Conservation (phyloP, 768 basidiomycete species). For the Rhizopogon vulgaris region DNA sequence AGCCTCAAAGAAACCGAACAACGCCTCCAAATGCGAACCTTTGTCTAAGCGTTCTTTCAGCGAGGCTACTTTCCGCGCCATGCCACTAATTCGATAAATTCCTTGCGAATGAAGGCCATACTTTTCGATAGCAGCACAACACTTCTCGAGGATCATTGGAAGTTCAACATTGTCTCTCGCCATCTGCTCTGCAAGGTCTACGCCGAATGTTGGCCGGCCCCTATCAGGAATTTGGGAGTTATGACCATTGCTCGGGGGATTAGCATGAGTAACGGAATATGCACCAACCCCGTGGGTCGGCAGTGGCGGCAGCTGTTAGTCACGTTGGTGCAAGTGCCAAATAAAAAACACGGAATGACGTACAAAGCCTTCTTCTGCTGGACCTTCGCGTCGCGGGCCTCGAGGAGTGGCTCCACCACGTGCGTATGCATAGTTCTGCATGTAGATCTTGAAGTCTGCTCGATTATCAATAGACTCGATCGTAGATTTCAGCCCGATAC, state of each 20-base stretch:
- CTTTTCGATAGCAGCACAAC: slow-evolving; percentile 87
- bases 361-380: slow-evolving; percentile 90
- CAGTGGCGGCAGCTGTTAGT: slow-evolving; percentile 54
- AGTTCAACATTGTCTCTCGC: slow-evolving; percentile 85
- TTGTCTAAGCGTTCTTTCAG: slow-evolving; percentile 81
- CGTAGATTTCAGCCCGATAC: slow-evolving; percentile 74
- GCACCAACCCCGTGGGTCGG: slow-evolving; percentile 33
- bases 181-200: slow-evolving; percentile 93
- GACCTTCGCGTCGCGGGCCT: slow-evolving; percentile 86
- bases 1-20: slow-evolving; percentile 6
- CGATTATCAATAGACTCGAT: slow-evolving; percentile 93
- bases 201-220: slow-evolving; percentile 82
- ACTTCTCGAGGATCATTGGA: slow-evolving; percentile 82
- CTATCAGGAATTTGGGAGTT: slow-evolving; percentile 42
- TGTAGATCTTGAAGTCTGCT: slow-evolving; percentile 90
- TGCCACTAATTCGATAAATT: slow-evolving; percentile 92
- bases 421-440: slow-evolving; percentile 96
- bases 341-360: slow-evolving; percentile 29
- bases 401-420: slow-evolving; percentile 54
- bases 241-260: slow-evolving; percentile 19
- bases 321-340: not conserved
- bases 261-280: slow-evolving; percentile 21
- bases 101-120: slow-evolving; percentile 81
- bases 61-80: slow-evolving; percentile 76
- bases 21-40: slow-evolving; percentile 40